Evolutionary conservation across 768 basidiomycete species (phyloP).

Genomic region (Naganishia randhawae): DNA sequence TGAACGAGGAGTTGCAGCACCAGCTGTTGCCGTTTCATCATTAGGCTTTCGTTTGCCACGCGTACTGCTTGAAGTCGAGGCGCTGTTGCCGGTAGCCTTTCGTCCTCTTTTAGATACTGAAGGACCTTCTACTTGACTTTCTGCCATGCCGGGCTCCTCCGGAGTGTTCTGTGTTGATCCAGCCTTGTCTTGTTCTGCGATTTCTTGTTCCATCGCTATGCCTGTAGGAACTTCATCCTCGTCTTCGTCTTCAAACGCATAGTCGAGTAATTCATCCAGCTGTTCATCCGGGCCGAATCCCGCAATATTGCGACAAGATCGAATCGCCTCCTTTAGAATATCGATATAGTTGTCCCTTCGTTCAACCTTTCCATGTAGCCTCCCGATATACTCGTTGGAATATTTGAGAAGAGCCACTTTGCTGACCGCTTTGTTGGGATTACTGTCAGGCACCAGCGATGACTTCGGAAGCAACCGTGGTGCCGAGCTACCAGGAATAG

Average conservation of each 20-base stretch:
- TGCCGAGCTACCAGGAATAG: conserved; percentile 81
- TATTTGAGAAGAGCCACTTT: conserved; percentile 87
- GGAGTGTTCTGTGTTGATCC: background rate
- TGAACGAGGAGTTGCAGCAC: background rate
- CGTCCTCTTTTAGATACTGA: background rate
- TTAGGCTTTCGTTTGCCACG: conserved; percentile 1
- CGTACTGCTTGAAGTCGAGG: background rate
- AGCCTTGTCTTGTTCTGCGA: background rate
- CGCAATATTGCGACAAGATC: conserved; percentile 55
- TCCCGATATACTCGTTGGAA: conserved; percentile 80
- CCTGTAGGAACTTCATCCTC: conserved; percentile 48
- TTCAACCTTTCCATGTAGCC: conserved; percentile 71
- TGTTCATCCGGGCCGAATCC: conserved; percentile 24
- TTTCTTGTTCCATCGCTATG: conserved; percentile 8
- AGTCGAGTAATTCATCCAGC: conserved; percentile 32
- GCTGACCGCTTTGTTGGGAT: conserved; percentile 92
- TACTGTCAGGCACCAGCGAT: conserved; percentile 64
- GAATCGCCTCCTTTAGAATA: conserved; percentile 64
- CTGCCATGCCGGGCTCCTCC: background rate
- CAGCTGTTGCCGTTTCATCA: background rate
- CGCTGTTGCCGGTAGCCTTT: background rate
- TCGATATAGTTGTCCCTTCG: conserved; percentile 75
- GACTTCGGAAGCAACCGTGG: conserved; percentile 79
- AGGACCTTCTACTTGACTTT: background rate
- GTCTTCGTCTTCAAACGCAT: conserved; percentile 47